These are phyloP conservation scores for Chrysoporthe cubensis DNA, from an alignment of 2,329 filamentous ascomycete genomes.

Conservation along the genomic window DNA sequence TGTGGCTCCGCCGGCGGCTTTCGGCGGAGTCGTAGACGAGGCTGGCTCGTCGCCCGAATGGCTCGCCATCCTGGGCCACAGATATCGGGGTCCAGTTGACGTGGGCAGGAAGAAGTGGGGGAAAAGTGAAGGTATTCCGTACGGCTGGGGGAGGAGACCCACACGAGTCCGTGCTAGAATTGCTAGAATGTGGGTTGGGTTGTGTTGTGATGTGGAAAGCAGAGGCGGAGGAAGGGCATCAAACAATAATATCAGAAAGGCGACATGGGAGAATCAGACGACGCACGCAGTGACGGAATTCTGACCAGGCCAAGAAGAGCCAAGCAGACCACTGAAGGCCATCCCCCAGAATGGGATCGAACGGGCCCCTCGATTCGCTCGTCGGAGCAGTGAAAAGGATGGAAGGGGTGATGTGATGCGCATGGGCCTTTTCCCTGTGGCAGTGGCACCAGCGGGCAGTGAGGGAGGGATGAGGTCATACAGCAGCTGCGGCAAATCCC, in stretches of 20 bases:
- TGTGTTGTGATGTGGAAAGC: too few species aligned
- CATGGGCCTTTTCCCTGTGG: neutral
- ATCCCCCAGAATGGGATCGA: neutral
- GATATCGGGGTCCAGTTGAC: neutral
- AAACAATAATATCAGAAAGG: neutral
- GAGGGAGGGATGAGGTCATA: constrained; percentile 18
- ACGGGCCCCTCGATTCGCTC: neutral
- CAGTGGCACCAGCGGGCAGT: neutral
- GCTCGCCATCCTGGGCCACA: neutral
- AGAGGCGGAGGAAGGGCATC: neutral
- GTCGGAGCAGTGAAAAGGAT: neutral
- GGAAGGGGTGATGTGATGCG: neutral
- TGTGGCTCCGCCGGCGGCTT: neutral
- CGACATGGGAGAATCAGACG: neutral
- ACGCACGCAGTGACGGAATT: neutral
- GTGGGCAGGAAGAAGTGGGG: neutral
- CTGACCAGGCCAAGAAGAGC: neutral
- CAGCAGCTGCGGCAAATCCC: neutral
- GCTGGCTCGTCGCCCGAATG: constrained; percentile 8
- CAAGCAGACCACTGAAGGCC: neutral
- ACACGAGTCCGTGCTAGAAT: neutral
- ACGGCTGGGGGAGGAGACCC: neutral
- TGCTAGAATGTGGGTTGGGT: too few species aligned
- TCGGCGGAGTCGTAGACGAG: neutral
- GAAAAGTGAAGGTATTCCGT: neutral